Evolutionary conservation across 1,284 basidiomycete genomes (phyloP).

Genomic region (Vanrija sp.): DNA sequence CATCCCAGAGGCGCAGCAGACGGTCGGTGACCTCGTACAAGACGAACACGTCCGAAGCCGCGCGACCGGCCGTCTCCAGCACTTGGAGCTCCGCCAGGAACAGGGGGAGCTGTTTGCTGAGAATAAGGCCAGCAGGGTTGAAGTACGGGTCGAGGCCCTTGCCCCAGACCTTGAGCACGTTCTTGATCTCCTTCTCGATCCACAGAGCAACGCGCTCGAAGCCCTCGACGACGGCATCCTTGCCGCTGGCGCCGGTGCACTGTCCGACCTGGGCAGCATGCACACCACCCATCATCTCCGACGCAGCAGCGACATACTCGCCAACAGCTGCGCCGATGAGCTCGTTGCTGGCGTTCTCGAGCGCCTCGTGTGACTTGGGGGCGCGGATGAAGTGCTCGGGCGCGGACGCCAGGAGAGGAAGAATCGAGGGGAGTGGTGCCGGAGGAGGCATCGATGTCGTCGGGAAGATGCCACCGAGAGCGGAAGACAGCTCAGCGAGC

Average conservation of each 20-base stretch:
- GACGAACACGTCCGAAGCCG: constrained; percentile 39
- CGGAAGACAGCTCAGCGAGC: constrained; percentile 17
- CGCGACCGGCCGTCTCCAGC: constrained; percentile 34
- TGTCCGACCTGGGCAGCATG: constrained; percentile 9
- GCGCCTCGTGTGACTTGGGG: constrained; percentile 4
- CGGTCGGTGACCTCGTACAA: constrained; percentile 43
- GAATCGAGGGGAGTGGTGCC: constrained; percentile 29
- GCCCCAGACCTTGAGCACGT: constrained; percentile 35
- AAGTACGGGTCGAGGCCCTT: constrained; percentile 26
- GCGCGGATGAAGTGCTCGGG: constrained; percentile 21
- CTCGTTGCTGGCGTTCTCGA: constrained; percentile 35
- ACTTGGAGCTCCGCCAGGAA: constrained; percentile 46
- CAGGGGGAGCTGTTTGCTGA: constrained; percentile 45
- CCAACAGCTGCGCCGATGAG: constrained; percentile 38
- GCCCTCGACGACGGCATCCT: constrained; percentile 31
- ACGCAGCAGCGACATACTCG: constrained; percentile 40
- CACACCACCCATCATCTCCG: constrained; percentile 28
- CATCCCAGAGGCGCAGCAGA: constrained; percentile 40
- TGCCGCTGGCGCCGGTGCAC: constrained; percentile 18
- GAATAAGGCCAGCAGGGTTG: constrained; percentile 41
- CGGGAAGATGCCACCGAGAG: constrained; percentile 32
- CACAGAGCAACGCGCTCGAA: constrained; percentile 43
- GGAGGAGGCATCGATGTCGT: constrained; percentile 23
- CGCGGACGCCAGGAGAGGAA: constrained; percentile 30
- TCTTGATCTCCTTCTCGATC: constrained; percentile 40